Evolutionary conservation across 441 rosid species (phyloP).

Genomic region (Pelargonium cotyledonis): DNA sequence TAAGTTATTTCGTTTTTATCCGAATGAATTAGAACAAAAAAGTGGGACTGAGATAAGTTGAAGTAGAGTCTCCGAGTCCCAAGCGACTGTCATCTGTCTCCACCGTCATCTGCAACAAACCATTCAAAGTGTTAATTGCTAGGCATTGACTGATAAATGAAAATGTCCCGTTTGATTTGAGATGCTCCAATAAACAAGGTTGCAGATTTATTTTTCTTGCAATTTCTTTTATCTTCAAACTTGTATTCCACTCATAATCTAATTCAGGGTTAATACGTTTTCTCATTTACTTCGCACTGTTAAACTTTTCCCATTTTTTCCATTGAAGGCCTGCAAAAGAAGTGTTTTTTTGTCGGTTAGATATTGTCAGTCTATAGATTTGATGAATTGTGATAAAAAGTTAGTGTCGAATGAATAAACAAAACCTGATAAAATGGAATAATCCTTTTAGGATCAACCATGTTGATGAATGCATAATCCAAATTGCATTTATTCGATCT

Average conservation of each 20-base stretch:
- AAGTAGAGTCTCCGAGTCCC: no score
- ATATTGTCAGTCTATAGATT: neutral
- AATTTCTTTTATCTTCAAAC: no score
- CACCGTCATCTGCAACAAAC: no score
- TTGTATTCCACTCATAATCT: neutral
- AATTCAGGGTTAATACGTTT: neutral
- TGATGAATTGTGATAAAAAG: neutral
- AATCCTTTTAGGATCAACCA: slow-evolving; percentile 30
- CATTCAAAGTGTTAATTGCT: no score
- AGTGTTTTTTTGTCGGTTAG: neutral
- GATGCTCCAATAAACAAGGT: neutral
- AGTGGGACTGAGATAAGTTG: no score
- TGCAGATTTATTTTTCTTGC: neutral
- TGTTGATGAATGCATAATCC: slow-evolving; percentile 46
- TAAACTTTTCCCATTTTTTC: slow-evolving; percentile 21
- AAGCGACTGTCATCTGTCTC: no score
- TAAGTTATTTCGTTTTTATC: no score
- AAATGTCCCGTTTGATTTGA: neutral
- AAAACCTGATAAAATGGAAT: slow-evolving; percentile 36
- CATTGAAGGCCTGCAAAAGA: slow-evolving; percentile 14
- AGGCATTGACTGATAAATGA: no score
- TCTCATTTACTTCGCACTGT: slow-evolving; percentile 9
- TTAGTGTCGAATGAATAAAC: neutral
- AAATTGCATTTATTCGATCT: slow-evolving; percentile 49
- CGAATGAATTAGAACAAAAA: no score